Evolutionary conservation across 2,329 filamentous ascomycete genomes (phyloP).

Genomic region (Peltaster fructicola): DNA sequence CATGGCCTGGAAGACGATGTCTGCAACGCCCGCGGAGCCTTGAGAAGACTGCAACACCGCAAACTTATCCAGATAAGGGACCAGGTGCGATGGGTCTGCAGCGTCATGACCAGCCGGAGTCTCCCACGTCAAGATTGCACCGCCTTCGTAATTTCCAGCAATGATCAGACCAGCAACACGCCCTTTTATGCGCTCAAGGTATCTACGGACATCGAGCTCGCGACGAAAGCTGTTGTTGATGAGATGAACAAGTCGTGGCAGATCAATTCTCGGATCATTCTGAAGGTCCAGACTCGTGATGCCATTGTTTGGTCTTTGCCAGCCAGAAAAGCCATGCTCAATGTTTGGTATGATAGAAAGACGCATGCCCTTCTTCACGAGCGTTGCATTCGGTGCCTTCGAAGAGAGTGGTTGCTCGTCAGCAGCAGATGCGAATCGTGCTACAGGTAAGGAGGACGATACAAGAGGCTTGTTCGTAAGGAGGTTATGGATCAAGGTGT

Average conservation of each 20-base stretch:
- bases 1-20: constrained; percentile 94
- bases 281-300: constrained; percentile 49
- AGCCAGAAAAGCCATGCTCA: constrained; percentile 36
- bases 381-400: constrained; percentile 43
- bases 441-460: constrained; percentile 73
- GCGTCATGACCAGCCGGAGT: constrained; percentile 33
- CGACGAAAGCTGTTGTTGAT: constrained; percentile 89
- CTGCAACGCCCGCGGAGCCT: constrained; percentile 69
- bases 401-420: constrained; percentile 1
- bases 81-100: constrained; percentile 39
- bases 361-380: constrained; percentile 82
- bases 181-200: constrained; percentile 61
- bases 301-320: constrained; percentile 47
- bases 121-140: constrained; percentile 91
- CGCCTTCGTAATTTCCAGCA: constrained; percentile 90
- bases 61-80: constrained; percentile 96
- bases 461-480: constrained; percentile 87
- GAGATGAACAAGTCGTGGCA: constrained; percentile 63
- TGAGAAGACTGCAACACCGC: constrained; percentile 79
- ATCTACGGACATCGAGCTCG: constrained; percentile 67
- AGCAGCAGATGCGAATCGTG: constrained; percentile 34
- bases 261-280: constrained; percentile 58
- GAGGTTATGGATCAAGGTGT: constrained; percentile 87
- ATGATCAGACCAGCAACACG: constrained; percentile 84
- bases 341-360: constrained; percentile 68